Evolutionary conservation across 2,329 filamentous ascomycete genomes (phyloP).

Genomic region (Curvularia sp.): DNA sequence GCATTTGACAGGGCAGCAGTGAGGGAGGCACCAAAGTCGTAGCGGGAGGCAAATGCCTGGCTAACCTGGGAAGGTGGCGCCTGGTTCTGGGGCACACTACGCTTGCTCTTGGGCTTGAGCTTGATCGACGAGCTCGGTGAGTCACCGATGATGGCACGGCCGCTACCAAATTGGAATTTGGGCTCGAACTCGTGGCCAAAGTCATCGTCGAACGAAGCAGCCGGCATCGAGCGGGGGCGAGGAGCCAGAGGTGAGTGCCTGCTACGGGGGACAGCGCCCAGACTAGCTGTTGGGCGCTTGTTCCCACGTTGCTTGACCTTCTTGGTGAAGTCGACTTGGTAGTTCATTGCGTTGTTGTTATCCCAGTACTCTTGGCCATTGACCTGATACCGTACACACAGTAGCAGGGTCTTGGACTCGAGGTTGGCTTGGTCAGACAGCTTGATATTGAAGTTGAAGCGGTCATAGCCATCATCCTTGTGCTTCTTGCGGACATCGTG

Average conservation of each 20-base stretch:
- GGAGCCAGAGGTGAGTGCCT: slow-evolving; percentile 55
- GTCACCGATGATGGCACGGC: slow-evolving; percentile 62
- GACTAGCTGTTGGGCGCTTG: slow-evolving; percentile 59
- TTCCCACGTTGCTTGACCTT: slow-evolving; percentile 65
- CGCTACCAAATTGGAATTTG: slow-evolving; percentile 54
- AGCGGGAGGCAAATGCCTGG: slow-evolving; percentile 87
- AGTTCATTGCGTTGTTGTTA: slow-evolving; percentile 87
- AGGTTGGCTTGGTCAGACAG: slow-evolving; percentile 89
- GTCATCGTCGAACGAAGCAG: slow-evolving; percentile 67
- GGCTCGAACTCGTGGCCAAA: slow-evolving; percentile 67
- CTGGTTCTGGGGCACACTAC: slow-evolving; percentile 65
- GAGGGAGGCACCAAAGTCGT: slow-evolving; percentile 94
- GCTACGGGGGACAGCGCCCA: slow-evolving; percentile 59
- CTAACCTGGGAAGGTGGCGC: slow-evolving; percentile 60
- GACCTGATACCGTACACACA: slow-evolving; percentile 88
- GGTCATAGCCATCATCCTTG: slow-evolving; percentile 73
- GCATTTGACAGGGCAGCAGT: slow-evolving; percentile 79
- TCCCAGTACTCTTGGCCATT: slow-evolving; percentile 92
- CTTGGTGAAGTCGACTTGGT: slow-evolving; percentile 91
- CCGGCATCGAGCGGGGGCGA: slow-evolving; percentile 58
- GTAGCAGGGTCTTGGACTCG: slow-evolving; percentile 88
- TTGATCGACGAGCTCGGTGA: slow-evolving; percentile 65
- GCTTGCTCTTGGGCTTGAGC: slow-evolving; percentile 73
- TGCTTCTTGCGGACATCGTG: slow-evolving; percentile 76
- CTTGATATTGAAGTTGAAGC: slow-evolving; percentile 94